phyloP scores from a whole-genome alignment of 306 rosid species.

The Betula pendula region DNA sequence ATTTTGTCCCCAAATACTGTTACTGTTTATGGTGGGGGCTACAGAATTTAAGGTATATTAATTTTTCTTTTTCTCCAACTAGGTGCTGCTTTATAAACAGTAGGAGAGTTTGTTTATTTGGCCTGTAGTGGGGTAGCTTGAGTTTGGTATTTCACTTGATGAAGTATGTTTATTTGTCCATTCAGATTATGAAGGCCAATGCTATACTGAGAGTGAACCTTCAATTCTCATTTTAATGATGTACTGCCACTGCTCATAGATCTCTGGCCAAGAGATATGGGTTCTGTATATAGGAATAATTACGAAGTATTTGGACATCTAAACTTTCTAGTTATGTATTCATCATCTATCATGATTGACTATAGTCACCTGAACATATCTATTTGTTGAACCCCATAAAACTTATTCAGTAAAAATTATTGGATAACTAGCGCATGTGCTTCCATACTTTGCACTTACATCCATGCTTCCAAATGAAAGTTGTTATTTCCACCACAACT shows the following conservation, averaged over 20 bases:
- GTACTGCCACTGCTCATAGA: background rate
- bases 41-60: constrained; percentile 80
- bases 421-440: background rate
- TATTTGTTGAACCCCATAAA: background rate
- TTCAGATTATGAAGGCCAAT: background rate
- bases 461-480: background rate
- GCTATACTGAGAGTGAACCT: background rate
- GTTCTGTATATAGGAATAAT: background rate
- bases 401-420: background rate
- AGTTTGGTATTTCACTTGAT: constrained; percentile 1
- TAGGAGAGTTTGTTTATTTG: constrained; percentile 14
- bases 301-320: background rate
- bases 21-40: constrained; percentile 99
- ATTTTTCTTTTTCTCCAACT: constrained; percentile 3
- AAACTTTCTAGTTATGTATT: background rate
- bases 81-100: background rate
- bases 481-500: background rate
- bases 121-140: constrained; percentile 1
- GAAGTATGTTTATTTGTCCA: background rate
- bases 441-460: background rate
- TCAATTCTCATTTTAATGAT: background rate
- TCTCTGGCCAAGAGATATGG: background rate
- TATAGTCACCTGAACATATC: background rate
- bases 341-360: background rate
- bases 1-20: constrained; percentile 76